Conservation (phyloP, 768 basidiomycete species). For the Nidularia sp. region DNA sequence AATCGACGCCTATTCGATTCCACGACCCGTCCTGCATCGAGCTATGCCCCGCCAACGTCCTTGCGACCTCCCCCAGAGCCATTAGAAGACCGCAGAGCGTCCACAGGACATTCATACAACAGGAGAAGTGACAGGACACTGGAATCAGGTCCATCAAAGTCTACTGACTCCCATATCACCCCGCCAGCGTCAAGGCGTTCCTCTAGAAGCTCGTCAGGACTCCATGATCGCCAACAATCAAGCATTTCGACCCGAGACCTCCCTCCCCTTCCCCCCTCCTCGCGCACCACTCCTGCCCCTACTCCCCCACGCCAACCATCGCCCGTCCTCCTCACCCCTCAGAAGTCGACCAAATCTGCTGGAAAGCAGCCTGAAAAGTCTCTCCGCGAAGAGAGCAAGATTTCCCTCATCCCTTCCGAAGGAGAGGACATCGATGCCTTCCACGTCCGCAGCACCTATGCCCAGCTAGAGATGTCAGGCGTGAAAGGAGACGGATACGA, state of each 20-base stretch:
- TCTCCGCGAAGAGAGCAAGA: conserved; percentile 15
- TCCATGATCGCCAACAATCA: conserved; percentile 13
- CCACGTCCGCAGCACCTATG: conserved; percentile 84
- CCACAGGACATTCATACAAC: conserved; percentile 17
- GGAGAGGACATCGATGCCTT: conserved; percentile 82
- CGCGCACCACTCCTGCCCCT: conserved; percentile 22
- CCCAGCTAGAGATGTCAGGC: conserved; percentile 83
- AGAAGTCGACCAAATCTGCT: conserved; percentile 16
- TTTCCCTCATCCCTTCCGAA: conserved; percentile 66
- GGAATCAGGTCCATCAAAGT: conserved; percentile 22
- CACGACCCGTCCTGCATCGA: conserved; percentile 22
- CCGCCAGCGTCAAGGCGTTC: conserved; percentile 26
- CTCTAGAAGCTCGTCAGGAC: conserved; percentile 21
- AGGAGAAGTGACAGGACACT: conserved; percentile 21
- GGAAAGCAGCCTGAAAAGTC: conserved; percentile 9
- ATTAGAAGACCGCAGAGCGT: conserved; percentile 26
- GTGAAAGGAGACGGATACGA: conserved; percentile 94
- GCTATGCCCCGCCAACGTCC: conserved; percentile 25
- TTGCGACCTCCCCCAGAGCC: conserved; percentile 23
- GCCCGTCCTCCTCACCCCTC: conserved; percentile 18
- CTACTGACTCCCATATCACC: conserved; percentile 17
- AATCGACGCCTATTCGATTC: conserved; percentile 19
- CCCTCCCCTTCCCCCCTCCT: conserved; percentile 30
- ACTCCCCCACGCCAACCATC: conserved; percentile 19
- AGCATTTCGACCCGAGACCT: conserved; percentile 18